These are phyloP conservation scores for Linum tenue DNA, from an alignment of 345 rosid species.

Conservation along the genomic window DNA sequence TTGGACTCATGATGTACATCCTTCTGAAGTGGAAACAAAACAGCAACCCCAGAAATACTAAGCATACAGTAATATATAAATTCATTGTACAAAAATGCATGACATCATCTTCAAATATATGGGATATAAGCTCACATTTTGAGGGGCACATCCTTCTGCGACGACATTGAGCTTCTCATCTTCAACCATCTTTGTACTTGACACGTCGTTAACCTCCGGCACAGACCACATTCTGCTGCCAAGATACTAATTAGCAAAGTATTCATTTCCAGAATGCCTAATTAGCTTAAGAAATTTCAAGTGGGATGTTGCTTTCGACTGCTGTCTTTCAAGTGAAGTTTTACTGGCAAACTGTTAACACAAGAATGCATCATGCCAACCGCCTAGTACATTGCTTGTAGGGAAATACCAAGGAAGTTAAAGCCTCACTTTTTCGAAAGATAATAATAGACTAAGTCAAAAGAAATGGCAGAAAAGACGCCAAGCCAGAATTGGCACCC, in stretches of 20 bases:
- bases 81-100: not conserved
- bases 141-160: slow-evolving; percentile 63
- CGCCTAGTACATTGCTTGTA: not conserved
- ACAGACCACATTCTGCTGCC: slow-evolving; percentile 66
- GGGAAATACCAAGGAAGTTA: not conserved
- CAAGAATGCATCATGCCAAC: not conserved
- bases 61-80: not conserved
- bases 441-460: too few relatives aligned
- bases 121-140: slow-evolving; percentile 37
- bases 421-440: not conserved
- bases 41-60: slow-evolving; percentile 5
- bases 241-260: slow-evolving; percentile 14
- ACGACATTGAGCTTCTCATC: slow-evolving; percentile 48
- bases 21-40: slow-evolving; percentile 26
- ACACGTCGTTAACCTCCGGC: slow-evolving; percentile 53
- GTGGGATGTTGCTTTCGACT: not conserved
- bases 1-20: slow-evolving; percentile 43
- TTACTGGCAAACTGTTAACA: not conserved
- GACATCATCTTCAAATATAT: not conserved
- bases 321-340: not conserved
- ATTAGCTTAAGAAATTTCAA: not conserved
- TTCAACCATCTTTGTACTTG: slow-evolving; percentile 27
- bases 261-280: slow-evolving; percentile 1
- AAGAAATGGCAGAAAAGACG: not conserved
- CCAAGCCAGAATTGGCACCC: not conserved